Evolutionary conservation across 441 rosid genomes (phyloP).

Genomic region (Populus hybrid): DNA sequence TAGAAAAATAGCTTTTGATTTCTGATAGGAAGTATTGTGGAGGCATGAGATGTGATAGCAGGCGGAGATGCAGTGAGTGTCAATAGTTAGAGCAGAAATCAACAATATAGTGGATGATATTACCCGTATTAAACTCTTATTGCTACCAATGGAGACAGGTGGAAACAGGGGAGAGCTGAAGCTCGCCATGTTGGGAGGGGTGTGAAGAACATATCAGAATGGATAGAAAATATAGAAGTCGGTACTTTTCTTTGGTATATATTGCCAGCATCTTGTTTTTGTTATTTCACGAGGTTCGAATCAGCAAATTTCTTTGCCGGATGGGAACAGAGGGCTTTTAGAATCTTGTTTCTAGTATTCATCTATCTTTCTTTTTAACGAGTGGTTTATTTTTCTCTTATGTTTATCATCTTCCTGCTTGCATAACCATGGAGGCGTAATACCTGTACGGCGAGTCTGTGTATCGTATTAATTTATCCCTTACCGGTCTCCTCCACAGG

Average conservation of each 20-base stretch:
- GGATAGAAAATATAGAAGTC: background rate
- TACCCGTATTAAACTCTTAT: background rate
- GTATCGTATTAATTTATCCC: background rate
- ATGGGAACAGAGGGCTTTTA: too few species aligned
- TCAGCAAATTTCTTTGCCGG: too few species aligned
- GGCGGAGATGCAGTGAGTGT: too few species aligned
- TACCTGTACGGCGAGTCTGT: background rate
- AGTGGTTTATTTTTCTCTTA: too few species aligned
- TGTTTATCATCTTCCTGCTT: too few species aligned
- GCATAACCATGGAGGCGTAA: too few species aligned
- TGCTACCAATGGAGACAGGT: background rate
- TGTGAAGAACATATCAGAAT: background rate
- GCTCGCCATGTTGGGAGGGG: background rate
- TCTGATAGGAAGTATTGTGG: background rate
- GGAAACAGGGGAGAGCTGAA: background rate
- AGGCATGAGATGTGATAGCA: too few species aligned
- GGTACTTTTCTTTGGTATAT: background rate
- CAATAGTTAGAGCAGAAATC: background rate
- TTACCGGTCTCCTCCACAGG: conserved; percentile 36
- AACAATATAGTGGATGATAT: background rate
- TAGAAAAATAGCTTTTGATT: background rate
- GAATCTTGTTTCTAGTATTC: too few species aligned
- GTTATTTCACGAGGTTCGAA: too few species aligned
- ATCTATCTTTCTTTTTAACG: too few species aligned
- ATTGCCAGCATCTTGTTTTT: background rate